Conservation (phyloP, 352 stramenopile genomes). For the Stramenopiles sp. region DNA sequence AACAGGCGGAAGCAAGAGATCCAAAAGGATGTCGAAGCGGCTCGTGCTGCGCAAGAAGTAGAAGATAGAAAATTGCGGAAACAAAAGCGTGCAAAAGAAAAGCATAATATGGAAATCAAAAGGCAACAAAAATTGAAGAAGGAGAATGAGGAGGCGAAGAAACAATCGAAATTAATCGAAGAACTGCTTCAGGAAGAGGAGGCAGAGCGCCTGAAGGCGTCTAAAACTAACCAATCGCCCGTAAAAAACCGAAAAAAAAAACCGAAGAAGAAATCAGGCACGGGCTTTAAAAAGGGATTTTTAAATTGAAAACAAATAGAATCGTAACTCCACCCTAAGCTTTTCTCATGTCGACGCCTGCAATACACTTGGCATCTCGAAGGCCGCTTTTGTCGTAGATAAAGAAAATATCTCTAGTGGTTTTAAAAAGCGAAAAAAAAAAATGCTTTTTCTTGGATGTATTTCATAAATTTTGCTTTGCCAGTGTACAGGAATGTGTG, state of each 20-base stretch:
- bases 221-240: neutral
- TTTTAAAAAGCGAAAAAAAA: too few relatives aligned
- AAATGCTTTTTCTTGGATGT: too few relatives aligned
- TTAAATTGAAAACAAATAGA: neutral
- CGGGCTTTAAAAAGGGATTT: conserved; percentile 11
- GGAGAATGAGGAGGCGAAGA: neutral
- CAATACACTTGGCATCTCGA: too few relatives aligned
- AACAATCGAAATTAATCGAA: neutral
- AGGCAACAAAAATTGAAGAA: neutral
- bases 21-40: neutral
- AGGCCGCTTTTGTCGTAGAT: too few relatives aligned
- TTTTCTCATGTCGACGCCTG: too few relatives aligned
- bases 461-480: too few relatives aligned
- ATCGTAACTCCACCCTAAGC: neutral
- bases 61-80: neutral
- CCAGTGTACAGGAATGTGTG: too few relatives aligned
- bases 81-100: neutral
- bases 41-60: neutral
- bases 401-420: too few relatives aligned
- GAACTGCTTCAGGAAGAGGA: neutral
- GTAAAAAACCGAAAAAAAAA: neutral
- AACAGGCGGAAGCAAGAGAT: neutral
- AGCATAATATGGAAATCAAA: conserved; percentile 1
- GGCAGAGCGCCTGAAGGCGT: neutral
- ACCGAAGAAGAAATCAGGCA: too few relatives aligned